Base-by-base conservation (phyloP, 345 rosid species). In the Hibiscus syriacus region DNA sequence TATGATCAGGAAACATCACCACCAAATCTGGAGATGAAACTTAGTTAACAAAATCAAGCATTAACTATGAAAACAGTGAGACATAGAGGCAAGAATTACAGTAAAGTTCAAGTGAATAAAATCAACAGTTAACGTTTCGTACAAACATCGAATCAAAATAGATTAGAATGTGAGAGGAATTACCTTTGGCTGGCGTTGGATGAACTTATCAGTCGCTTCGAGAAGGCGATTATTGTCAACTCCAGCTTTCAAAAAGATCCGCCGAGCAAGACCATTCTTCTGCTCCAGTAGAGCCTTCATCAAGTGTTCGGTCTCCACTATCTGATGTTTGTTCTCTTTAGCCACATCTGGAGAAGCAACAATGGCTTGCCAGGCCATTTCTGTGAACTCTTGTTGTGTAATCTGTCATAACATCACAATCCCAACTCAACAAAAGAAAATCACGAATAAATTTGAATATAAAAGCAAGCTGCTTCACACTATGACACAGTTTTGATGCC, bases 291-390 rank as follows among this genome's bases (percentile, higher is more conserved):
- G 80, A 39, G 97, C 87, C 83, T 87, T 92, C 98, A 95, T 84
- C 72, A 95, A 70, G 77, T 95, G 99, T 74, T 95, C 98, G 0
- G 99, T 95, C 87, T 95, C 99, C 70, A 95, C 97, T 55, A 92
- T 95, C 82, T 92, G 99, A 70, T 95, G 98, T 81, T 92, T 95
- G 67, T 92, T 90, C 76, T 87, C 97, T 32, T 88, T 95, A 0
- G 99, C 99, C 19, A 95, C 90, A 63, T 95, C 98, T 2, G 94
- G 98, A 0, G 94, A 95, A 0, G 92, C 87, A 65, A 95, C 97
- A 73, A 95, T 83, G 20, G 87, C 94, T 85, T 95, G 99, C 99
- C 99, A 95, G 22, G 98, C 99, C 99, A 95, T 88, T 29, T 92
- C 99, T 2, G 99, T 95, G 57, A 89, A 95, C 19, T 95, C 98